Conservation (phyloP, 345 rosid genomes). For the Brassica incana region DNA sequence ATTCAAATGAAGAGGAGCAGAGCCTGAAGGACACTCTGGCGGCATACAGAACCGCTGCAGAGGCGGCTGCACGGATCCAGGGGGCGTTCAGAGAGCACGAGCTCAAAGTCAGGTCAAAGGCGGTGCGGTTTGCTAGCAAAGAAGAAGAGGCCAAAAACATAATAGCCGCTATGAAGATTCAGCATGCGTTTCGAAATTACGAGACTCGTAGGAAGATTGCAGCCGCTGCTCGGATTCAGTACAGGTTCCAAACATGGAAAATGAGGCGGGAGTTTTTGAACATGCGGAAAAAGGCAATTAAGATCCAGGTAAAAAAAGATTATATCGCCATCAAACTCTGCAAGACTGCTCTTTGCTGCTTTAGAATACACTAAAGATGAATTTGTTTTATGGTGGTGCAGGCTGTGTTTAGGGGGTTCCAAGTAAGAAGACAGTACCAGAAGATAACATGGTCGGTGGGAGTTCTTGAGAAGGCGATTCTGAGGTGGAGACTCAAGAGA, state of each 20-base stretch:
- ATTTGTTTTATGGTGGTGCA: slow-evolving; percentile 37
- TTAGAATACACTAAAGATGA: neutral
- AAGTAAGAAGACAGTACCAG: slow-evolving; percentile 72
- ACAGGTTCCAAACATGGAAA: slow-evolving; percentile 91
- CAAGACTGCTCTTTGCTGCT: neutral
- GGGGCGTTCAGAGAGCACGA: slow-evolving; percentile 86
- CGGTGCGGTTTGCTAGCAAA: slow-evolving; percentile 38
- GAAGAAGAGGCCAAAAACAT: slow-evolving; percentile 77
- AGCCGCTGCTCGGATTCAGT: slow-evolving; percentile 87
- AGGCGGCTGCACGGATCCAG: slow-evolving; percentile 93
- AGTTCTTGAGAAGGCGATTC: slow-evolving; percentile 82
- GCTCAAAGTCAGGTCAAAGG: slow-evolving; percentile 52
- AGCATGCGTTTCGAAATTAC: slow-evolving; percentile 80
- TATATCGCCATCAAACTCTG: neutral
- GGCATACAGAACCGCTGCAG: slow-evolving; percentile 87
- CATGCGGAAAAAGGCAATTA: slow-evolving; percentile 71
- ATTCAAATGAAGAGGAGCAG: slow-evolving; percentile 62
- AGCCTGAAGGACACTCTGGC: slow-evolving; percentile 75
- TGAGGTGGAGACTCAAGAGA: slow-evolving; percentile 92
- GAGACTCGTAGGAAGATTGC: slow-evolving; percentile 68
- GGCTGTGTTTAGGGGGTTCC: slow-evolving; percentile 89
- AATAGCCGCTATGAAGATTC: slow-evolving; percentile 94
- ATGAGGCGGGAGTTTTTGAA: slow-evolving; percentile 69
- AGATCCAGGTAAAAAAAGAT: slow-evolving; percentile 61
- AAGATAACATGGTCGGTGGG: slow-evolving; percentile 96